Base-by-base conservation (phyloP, 2,329 filamentous ascomycete genomes). In the Alternaria consortialis region DNA sequence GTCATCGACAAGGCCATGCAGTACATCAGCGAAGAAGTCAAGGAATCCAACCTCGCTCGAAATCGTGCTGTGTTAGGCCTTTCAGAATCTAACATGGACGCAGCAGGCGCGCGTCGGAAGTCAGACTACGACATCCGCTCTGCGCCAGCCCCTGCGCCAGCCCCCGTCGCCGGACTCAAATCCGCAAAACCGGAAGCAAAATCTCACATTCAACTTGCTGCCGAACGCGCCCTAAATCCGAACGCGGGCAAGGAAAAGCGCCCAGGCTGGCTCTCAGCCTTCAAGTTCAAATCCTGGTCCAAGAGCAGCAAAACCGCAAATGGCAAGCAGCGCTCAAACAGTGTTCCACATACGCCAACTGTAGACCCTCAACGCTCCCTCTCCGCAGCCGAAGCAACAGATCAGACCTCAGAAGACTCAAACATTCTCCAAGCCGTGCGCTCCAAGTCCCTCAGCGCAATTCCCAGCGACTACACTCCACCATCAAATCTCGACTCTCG, bases 1-100 rank as follows among this genome's bases (percentile, higher is more conserved):
- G 80, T 80, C 7, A 77, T 77, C 8, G 76, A 82, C 53, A 73
- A 73, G 34, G 82, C 82, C 1, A 67, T 84, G 53, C 77, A 79
- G 54, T 80, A 84, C 62, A 78, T 84, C 58, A 76, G 72, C 36
- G 70, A 77, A 15, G 76, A 77, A 62, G 57, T 78, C 25, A 66
- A 68, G 40, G 76, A 73, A 31, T 63, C 68, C 4, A 64, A 60
- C 17, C 67, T 75, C 5, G 69, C 62, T 2, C 58, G 56, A 12
- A 54, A 67, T 20, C 69, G 70, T 13, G 67, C 66, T 13, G 58
- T 61, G 29, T 63, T 69, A 12, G 61, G 66, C 15, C 58, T 70
- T 5, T 53, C 66, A 20, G 52, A 40, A 9, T 37, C 54, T 9
- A 25, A 46, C 40, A 50, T 31, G 11, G 63, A 53, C 25, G 50